Evolutionary conservation across 805 yeast genomes (phyloP), one percentile per base, ranked within the genome.

Genomic region (Cyberlindnera lachancei): DNA sequence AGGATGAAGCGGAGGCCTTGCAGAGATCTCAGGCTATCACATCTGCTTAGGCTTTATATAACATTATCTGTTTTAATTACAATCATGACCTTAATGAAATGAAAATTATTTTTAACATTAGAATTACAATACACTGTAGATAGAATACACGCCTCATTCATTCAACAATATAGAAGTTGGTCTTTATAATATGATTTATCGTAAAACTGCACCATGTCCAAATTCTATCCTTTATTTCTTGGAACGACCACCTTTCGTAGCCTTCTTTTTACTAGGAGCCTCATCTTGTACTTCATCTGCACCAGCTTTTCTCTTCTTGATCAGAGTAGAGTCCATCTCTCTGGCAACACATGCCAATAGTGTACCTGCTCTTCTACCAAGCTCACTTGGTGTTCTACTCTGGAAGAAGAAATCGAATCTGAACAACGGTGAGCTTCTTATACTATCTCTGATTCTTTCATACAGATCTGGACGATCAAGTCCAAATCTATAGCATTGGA

Each of bases 351-450:
- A 75, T 3, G 79, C 73, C 33, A 92, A 61, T 44, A 92, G 63
- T 3, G 95, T 82, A 33, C 73, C 71, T 44, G 94, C 80, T 45
- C 98, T 68, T 58, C 97, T 71, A 6, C 80, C 69, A 23, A 92
- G 61, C 56, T 92, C 98, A 4, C 73, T 63, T 0, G 85, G 68
- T 5, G 82, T 75, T 46, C 96, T 69, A 34, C 87, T 77, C 44
- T 83, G 81, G 50, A 92, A 71, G 59, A 83, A 87, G 65, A 83
- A 87, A 56, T 92, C 95, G 51, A 85, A 80, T 44, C 86, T 73
- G 61, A 90, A 87, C 50, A 85, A 59, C 5, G 90, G 83, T 10
- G 83, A 75, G 25, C 70, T 71, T 36, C 84, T 66, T 25, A 90
- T 77, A 18, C 80, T 78, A 38, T 79, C 84, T 34, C 86, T 69